Base-by-base conservation (phyloP, 2,329 filamentous ascomycete species). In the Fusarium hostae region DNA sequence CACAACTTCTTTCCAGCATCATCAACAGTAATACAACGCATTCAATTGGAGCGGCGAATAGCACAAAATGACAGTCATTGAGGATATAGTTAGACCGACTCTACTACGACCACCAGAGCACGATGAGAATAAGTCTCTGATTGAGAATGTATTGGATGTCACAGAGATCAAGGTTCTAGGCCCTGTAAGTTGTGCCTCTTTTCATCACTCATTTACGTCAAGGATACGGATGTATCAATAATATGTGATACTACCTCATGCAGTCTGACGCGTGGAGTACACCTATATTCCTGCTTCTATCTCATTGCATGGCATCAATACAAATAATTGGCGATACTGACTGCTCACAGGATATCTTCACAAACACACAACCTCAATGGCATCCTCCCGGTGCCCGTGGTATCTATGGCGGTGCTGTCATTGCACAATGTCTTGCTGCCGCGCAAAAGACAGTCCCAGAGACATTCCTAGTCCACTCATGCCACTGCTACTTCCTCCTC, bases 401-500 rank as follows among this genome's bases (percentile, higher is more conserved):
- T 67, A 94, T 99, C 82, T 99, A 94, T 78, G 96, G 96, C 79
- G 95, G 95, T 72, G 91, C 93, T 62, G 94, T 97, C 40, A 98
- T 99, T 75, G 95, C 95, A 51, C 95, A 98, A 86, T 95, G 89
- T 77, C 91, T 98, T 30, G 88, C 92, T 48, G 94, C 96, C 4
- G 96, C 94, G 28, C 94, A 97, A 81, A 89, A 90, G 78, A 99
- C 96, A 12, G 93, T 99, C 4, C 91, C 92, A 0, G 81, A 85
- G 30, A 86, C 93, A 79, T 98, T 97, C 82, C 88, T 91, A 66
- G 90, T 96, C 54, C 96, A 99, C 85, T 95, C 92, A 79, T 98
- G 97, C 92, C 96, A 99, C 87, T 98, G 96, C 88, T 99, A 98
- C 85, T 99, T 99, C 81, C 91, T 99, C 37, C 90, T 98, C 4